A percentile compares a stretch with the other conserved stretches of the same genome.
Conservation (phyloP, 768 basidiomycete genomes). For the Trametes punicea region DNA sequence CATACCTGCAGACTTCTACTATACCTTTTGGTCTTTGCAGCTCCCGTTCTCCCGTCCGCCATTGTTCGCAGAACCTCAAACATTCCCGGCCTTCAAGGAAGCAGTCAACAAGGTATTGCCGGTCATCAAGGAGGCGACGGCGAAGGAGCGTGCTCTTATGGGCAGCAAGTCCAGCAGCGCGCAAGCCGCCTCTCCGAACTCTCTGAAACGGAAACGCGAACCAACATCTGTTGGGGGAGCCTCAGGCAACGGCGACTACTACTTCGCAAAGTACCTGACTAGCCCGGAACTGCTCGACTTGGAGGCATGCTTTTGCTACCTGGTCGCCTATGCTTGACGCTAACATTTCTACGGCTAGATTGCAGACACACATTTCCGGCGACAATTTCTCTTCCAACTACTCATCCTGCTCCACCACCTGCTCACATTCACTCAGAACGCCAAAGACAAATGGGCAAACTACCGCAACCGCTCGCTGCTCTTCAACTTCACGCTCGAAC, state of each 20-base stretch:
- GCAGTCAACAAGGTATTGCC: conserved; percentile 71
- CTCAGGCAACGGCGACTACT: conserved; percentile 61
- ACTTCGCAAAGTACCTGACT: conserved; percentile 92
- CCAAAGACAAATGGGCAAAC: conserved; percentile 58
- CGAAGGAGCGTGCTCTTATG: conserved; percentile 86
- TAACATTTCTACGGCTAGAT: conserved; percentile 45
- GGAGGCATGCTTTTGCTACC: conserved; percentile 45
- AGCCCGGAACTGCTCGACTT: conserved; percentile 83
- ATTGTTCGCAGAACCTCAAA: conserved; percentile 53
- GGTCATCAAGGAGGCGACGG: conserved; percentile 81
- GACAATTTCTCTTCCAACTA: conserved; percentile 86
- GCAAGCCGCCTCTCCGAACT: conserved; percentile 32
- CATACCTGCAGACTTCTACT: conserved; percentile 64
- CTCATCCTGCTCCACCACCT: conserved; percentile 76
- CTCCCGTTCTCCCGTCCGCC: conserved; percentile 80
- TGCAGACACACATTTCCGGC: conserved; percentile 88
- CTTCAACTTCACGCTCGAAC: conserved; percentile 76
- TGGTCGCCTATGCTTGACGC: neutral
- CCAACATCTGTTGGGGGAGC: conserved; percentile 58
- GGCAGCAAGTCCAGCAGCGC: conserved; percentile 49
- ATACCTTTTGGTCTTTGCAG: conserved; percentile 88
- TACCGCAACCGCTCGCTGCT: conserved; percentile 75
- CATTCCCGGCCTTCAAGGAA: conserved; percentile 64
- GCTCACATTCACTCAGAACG: conserved; percentile 65
- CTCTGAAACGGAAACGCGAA: conserved; percentile 29